Evolutionary conservation across 108 stramenopile genomes (phyloP), one percentile per base, ranked within the genome.

Genomic region (Nitzschia inconspicua): DNA sequence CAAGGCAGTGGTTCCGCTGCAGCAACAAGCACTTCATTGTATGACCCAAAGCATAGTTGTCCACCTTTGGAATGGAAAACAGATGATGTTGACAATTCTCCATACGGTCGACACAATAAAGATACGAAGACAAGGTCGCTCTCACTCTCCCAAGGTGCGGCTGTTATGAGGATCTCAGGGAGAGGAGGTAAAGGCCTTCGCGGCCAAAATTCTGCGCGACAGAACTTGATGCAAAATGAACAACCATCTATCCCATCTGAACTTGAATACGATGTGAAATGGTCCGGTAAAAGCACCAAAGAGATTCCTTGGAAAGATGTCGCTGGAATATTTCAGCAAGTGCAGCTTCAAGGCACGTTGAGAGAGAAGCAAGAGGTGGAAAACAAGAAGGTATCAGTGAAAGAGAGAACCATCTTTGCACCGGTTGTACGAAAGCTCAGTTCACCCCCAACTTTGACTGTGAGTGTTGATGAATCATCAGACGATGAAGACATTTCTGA

Each of bases 261-360:
- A 19, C 41, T 54, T 11, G 28, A 60, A 4, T 27, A 29, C 19
- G 50, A 26, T n/a, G 36, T 3, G 11, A 60, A 40, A 13, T 18
- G 40, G 36, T 8, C 23, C n/a, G 9, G n/a, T 13, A 8, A 11
- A 10, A 86, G 87, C 50, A 92, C 90, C 19, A 44, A 66, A 23
- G 85, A 84, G 68, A 70, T 92, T 34, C 56, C 77, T 26, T 92
- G 90, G 90, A 57, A 42, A 7, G 84, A 86, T 57, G 77, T 92
- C 8, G 90, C 90, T 20, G 68, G 82, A 18, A 80, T 86, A 60
- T 92, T 92, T 44, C 74, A 80, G 49, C 47, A 56, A 24, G 83
- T 84, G 9, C 56, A 59, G 19, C 59, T 76, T 37, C 74, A 75
- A 40, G 72, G 65, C 16, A 60, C 77, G 16, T 72, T 57, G 44